Evolutionary conservation across 2,329 filamentous ascomycete genomes (phyloP).

Genomic region (Aspergillus bombycis): DNA sequence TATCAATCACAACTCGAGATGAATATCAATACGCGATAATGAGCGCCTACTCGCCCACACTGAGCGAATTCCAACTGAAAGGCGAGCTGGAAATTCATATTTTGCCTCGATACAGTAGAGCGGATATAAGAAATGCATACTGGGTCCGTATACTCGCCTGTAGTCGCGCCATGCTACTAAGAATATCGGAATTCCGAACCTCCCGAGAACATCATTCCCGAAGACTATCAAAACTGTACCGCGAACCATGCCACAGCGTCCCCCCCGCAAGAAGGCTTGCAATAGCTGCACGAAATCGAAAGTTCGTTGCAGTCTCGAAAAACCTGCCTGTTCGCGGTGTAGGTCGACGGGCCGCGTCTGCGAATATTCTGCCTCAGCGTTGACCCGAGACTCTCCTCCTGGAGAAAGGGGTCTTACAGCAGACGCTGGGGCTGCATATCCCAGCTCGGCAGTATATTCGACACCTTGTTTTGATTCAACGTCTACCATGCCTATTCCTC

Average conservation of each 20-base stretch:
- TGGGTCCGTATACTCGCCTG: neutral
- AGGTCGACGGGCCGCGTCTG: slow-evolving; percentile 17
- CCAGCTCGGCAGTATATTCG: neutral
- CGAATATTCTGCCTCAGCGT: slow-evolving; percentile 16
- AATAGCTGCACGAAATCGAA: slow-evolving; percentile 24
- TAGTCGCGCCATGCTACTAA: neutral
- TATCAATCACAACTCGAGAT: no score
- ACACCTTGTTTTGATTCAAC: neutral
- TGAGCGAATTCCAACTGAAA: no score
- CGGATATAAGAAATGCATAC: neutral
- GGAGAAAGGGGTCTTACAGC: neutral
- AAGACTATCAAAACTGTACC: neutral
- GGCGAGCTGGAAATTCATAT: no score
- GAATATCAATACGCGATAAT: no score
- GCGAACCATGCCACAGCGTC: slow-evolving; percentile 1
- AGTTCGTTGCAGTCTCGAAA: slow-evolving; percentile 22
- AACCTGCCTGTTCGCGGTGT: slow-evolving; percentile 24
- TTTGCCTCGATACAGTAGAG: no score
- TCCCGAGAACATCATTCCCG: neutral
- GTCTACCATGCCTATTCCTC: neutral
- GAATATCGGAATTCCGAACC: neutral
- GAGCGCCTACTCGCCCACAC: no score
- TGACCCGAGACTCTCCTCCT: neutral
- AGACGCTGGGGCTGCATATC: neutral
- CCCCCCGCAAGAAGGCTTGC: slow-evolving; percentile 26